Percentiles rank a stretch among this genome's conserved stretches.
Conservation (phyloP, 768 basidiomycete genomes). For the Amanita phalloides region DNA sequence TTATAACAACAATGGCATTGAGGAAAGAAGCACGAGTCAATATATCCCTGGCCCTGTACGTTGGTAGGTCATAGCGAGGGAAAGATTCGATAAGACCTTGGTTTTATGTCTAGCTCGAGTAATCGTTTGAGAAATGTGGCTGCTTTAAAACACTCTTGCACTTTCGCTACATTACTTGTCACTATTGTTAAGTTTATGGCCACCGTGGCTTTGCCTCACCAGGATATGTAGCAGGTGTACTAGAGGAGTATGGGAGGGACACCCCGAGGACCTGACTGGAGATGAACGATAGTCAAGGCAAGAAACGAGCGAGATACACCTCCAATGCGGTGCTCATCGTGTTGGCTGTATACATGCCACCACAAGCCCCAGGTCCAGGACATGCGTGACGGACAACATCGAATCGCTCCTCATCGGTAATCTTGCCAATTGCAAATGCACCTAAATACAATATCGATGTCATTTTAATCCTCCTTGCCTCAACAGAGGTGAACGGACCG, state of each 20-base stretch:
- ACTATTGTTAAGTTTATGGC: not conserved
- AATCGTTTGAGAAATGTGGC: slow-evolving; percentile 68
- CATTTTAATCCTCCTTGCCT: no score
- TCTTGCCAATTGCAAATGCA: slow-evolving; percentile 66
- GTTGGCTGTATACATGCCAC: slow-evolving; percentile 88
- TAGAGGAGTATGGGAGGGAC: slow-evolving; percentile 75
- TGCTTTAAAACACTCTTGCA: slow-evolving; percentile 72
- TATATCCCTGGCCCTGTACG: slow-evolving; percentile 23
- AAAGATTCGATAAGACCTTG: slow-evolving; percentile 31
- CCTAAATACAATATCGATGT: slow-evolving; percentile 26
- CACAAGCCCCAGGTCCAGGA: slow-evolving; percentile 77
- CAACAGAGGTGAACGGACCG: slow-evolving; percentile 27
- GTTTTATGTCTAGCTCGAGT: slow-evolving; percentile 72
- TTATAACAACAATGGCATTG: slow-evolving; percentile 76
- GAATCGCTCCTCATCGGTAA: slow-evolving; percentile 69
- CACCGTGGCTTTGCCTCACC: slow-evolving; percentile 24
- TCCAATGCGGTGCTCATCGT: slow-evolving; percentile 84
- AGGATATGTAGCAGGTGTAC: slow-evolving; percentile 64
- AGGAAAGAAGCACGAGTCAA: slow-evolving; percentile 48
- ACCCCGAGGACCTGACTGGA: slow-evolving; percentile 54
- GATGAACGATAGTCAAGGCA: not conserved
- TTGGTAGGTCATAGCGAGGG: not conserved
- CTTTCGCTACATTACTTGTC: slow-evolving; percentile 44
- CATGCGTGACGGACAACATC: slow-evolving; percentile 84
- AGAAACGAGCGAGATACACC: slow-evolving; percentile 12